phyloP scores from a whole-genome alignment of 192 early-diverging fungal genomes.

The Backusella morwellensis region DNA sequence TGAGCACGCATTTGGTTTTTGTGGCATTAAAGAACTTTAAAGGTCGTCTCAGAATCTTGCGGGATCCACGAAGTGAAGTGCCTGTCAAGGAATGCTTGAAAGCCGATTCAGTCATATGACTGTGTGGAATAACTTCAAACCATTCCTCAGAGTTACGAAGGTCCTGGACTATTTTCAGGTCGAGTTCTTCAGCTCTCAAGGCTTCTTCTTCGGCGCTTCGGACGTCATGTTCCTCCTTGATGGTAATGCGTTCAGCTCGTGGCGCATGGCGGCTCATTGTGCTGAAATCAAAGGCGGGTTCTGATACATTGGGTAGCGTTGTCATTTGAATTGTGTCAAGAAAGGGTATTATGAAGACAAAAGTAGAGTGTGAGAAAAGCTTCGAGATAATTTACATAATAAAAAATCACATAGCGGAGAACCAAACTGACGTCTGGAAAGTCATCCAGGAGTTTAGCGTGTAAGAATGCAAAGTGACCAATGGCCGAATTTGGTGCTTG shows the following conservation, averaged over 20 bases:
- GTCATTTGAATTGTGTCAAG: not conserved
- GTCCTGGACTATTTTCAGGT: not conserved
- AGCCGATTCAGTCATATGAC: constrained; percentile 22
- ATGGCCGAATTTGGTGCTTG: too few relatives aligned
- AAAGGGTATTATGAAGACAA: not conserved
- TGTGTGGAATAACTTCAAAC: constrained; percentile 27
- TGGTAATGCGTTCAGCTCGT: not conserved
- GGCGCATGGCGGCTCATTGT: not conserved
- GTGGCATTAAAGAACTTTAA: constrained; percentile 52
- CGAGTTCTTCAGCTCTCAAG: constrained; percentile 5
- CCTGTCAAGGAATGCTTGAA: constrained; percentile 29
- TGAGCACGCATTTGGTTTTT: constrained; percentile 42
- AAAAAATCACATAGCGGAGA: too few relatives aligned
- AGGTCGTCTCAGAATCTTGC: constrained; percentile 49
- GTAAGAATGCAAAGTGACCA: too few relatives aligned
- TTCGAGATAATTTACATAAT: too few relatives aligned
- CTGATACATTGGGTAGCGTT: not conserved
- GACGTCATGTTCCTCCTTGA: not conserved
- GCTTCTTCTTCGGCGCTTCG: constrained; percentile 8
- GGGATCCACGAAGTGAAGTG: constrained; percentile 44
- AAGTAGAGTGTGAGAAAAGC: too few relatives aligned
- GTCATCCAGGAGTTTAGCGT: too few relatives aligned
- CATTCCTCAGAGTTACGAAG: constrained; percentile 16
- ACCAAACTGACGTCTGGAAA: too few relatives aligned
- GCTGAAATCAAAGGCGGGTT: not conserved